Evolutionary conservation across 2,329 filamentous ascomycete genomes (phyloP), one percentile per base, ranked within the genome.

Genomic region (Trichoderma gracile): DNA sequence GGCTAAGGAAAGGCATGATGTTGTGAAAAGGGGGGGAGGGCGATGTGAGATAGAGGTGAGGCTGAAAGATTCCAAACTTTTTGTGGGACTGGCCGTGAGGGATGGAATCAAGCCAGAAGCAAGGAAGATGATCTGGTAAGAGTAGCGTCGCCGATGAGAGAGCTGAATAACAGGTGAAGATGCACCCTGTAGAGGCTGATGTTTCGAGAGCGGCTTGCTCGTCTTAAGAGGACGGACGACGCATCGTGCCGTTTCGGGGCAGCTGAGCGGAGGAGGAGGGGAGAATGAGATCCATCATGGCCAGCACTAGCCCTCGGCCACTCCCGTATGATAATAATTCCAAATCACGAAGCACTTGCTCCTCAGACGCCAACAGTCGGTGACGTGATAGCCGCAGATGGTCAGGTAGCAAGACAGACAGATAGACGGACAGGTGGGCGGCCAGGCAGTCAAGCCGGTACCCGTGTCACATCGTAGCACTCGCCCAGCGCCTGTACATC

Each of bases 271-370:
- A 38, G 33, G 33, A 14, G 33, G 12, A 3, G 10, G 14, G 33
- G 33, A n/a, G 7, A 50, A 43, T 12, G 42, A 30, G 49, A 53
- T 54, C 53, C 46, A 45, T 17, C 14, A 38, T 23, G 49, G 42
- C 55, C 42, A 45, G 19, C 53, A 25, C 46, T 45, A 53, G 45
- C 45, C 25, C 25, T 6, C 42, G 47, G 38, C 33, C 33, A 19
- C 30, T 43, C 40, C 33, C 38, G 38, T 15, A 25, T n/a, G 30
- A 30, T 9, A n/a, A 38, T 15, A 46, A 62, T 62, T 62, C 58
- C 58, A 62, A 62, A 62, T 62, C 58, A 62, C 40, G 40, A 62
- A 53, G 58, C 49, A 54, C 49, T 62, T 38, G 47, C 47, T 54
- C 58, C 38, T 38, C 12, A 27, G 42, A 30, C n/a, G 19, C 43